Evolutionary conservation across 768 basidiomycete genomes (phyloP), one percentile per base, ranked within the genome.

Genomic region (Mycena filopes): DNA sequence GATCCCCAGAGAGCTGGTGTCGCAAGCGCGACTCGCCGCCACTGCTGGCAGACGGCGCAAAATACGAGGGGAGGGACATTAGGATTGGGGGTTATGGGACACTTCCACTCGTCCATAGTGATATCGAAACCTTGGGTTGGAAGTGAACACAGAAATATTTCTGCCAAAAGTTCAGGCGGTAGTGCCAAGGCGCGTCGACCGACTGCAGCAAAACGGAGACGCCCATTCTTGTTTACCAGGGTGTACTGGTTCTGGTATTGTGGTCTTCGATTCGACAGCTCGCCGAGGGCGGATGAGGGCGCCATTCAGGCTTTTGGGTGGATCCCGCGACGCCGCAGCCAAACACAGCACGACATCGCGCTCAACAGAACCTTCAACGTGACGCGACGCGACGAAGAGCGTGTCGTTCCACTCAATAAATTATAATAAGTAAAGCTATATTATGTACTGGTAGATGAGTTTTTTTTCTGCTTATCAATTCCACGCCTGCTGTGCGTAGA

Each of bases 401-500:
- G n/a, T n/a, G n/a, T n/a, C n/a, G n/a, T n/a, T n/a, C n/a, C n/a
- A n/a, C n/a, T n/a, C n/a, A n/a, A n/a, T n/a, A n/a, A n/a, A 36
- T 36, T 36, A 36, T 36, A 36, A 11, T 36, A 9, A 36, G 36
- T 4, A 36, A 15, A 36, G 4, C 36, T 11, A 36, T n/a, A 36
- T 36, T 36, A 36, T 36, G 36, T 36, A 36, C 36, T 36, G 4
- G 36, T 36, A 15, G 36, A 11, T 36, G 36, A 47, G 62, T 63
- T 57, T 50, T 28, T 41, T 63, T 45, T 8, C 21, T 36, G 15
- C 20, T 33, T 54, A 28, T 48, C 18, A 84, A 65, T 83, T 84
- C 84, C 83, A 84, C 29, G 66, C 74, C 15, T 67, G 60, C 72
- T 85, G 77, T 5, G 90, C 90, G 72, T 84, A 92, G 26, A 86